Conservation (phyloP, 2,329 filamentous ascomycete genomes). For the Chlorencoelia australis region DNA sequence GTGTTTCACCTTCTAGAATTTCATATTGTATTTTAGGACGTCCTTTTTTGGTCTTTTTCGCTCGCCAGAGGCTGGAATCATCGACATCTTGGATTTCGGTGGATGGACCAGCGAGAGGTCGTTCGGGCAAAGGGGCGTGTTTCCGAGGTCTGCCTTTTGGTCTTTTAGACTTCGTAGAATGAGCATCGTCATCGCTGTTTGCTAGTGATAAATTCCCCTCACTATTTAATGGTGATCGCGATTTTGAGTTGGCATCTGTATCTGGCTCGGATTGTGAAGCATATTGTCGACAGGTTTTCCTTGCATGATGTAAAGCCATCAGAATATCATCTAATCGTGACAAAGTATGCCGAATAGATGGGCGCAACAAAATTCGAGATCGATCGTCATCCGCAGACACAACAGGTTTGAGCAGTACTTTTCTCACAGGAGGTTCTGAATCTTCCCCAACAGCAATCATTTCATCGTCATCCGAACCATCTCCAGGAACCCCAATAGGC, state of each 20-base stretch:
- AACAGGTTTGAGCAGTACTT: conserved; percentile 32
- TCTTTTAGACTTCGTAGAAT: conserved; percentile 7
- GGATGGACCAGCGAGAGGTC: not conserved
- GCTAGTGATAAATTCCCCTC: not conserved
- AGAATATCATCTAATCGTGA: conserved; percentile 60
- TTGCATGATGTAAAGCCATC: conserved; percentile 56
- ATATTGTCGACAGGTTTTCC: conserved; percentile 39
- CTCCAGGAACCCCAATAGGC: not conserved
- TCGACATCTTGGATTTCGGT: conserved; percentile 1
- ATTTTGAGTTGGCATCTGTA: conserved; percentile 16
- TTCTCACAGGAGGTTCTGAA: not conserved
- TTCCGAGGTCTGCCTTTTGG: conserved; percentile 18
- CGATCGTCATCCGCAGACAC: conserved; percentile 62
- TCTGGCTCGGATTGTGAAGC: conserved; percentile 26
- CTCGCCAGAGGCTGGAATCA: conserved; percentile 2
- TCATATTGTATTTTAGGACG: conserved; percentile 21
- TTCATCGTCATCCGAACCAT: not conserved
- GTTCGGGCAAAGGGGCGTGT: conserved; percentile 14
- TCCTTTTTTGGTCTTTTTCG: conserved; percentile 17
- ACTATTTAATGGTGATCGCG: not conserved
- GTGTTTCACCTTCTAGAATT: conserved; percentile 21
- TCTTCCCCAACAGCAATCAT: conserved; percentile 8
- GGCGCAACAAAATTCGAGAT: conserved; percentile 54
- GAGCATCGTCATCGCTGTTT: conserved; percentile 2
- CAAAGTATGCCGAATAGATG: conserved; percentile 61